Conservation (phyloP, 371 early-diverging fungal species). For the Mycotypha africana region DNA sequence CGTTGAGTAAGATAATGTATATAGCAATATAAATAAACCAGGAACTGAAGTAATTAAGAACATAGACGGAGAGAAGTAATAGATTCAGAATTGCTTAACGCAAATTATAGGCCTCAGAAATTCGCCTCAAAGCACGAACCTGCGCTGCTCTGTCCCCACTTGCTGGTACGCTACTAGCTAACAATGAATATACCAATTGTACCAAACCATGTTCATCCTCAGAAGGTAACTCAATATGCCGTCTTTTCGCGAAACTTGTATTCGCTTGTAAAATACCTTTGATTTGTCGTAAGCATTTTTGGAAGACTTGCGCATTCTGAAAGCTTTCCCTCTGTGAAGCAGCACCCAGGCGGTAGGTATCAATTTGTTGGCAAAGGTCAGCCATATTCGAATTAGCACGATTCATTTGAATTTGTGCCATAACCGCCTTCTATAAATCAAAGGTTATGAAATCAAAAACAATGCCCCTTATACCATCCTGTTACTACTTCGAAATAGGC, state of each 20-base stretch:
- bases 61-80: no score
- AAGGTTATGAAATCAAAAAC: no score
- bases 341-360: slow-evolving; percentile 37
- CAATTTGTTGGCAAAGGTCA: slow-evolving; percentile 47
- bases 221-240: slow-evolving; percentile 20
- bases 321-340: slow-evolving; percentile 40
- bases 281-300: slow-evolving; percentile 45
- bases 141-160: slow-evolving; percentile 20
- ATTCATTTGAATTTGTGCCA: slow-evolving; percentile 52
- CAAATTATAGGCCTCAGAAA: slow-evolving; percentile 46
- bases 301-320: slow-evolving; percentile 47
- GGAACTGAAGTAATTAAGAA: no score
- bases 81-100: no score
- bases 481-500: neutral
- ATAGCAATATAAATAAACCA: no score
- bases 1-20: no score
- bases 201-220: slow-evolving; percentile 36
- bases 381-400: slow-evolving; percentile 50
- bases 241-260: slow-evolving; percentile 32
- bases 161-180: slow-evolving; percentile 28
- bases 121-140: slow-evolving; percentile 31
- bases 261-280: slow-evolving; percentile 41
- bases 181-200: slow-evolving; percentile 40
- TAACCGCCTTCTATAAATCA: slow-evolving; percentile 32
- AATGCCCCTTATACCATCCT: neutral